These are phyloP conservation scores for Didymella arachidicola DNA, from an alignment of 2,329 filamentous ascomycete genomes.

Conservation along the genomic window DNA sequence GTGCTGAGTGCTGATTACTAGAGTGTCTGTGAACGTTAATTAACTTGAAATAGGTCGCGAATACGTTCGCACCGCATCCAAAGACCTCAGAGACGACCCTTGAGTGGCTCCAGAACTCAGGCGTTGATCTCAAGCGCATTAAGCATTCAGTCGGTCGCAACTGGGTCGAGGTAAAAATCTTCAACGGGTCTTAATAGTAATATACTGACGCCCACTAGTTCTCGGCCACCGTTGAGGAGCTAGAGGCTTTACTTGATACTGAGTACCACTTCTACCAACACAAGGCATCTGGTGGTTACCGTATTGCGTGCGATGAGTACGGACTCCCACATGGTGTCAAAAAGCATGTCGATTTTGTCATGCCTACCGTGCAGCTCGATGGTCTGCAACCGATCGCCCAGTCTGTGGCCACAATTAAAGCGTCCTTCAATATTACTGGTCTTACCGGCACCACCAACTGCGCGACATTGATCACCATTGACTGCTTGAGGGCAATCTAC, in stretches of 20 bases:
- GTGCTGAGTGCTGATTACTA: too few species aligned
- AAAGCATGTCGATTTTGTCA: conserved; percentile 31
- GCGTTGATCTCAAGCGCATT: conserved; percentile 22
- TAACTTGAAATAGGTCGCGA: conserved; percentile 9
- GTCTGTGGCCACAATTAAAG: conserved; percentile 10
- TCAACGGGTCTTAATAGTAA: too few species aligned
- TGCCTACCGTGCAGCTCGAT: conserved; percentile 28
- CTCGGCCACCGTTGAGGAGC: conserved; percentile 13
- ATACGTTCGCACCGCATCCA: conserved; percentile 28
- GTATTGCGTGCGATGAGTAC: conserved; percentile 31
- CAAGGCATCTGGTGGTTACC: conserved; percentile 22
- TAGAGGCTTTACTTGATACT: conserved; percentile 24
- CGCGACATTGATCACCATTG: conserved; percentile 23
- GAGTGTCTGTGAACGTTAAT: too few species aligned
- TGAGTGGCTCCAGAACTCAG: conserved; percentile 27
- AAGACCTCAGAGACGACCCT: conserved; percentile 22
- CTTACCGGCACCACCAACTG: conserved; percentile 19
- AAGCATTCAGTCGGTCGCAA: conserved; percentile 21
- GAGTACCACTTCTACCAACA: conserved; percentile 29
- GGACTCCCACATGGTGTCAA: conserved; percentile 23
- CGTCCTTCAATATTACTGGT: conserved; percentile 17
- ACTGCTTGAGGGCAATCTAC: conserved; percentile 33
- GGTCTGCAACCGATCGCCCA: conserved; percentile 24
- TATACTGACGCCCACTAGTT: too few species aligned
- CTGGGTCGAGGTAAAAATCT: too few species aligned